Evolutionary conservation across 495 filamentous ascomycete genomes (phyloP).

Genomic region (Lasiosphaeris hirsuta): DNA sequence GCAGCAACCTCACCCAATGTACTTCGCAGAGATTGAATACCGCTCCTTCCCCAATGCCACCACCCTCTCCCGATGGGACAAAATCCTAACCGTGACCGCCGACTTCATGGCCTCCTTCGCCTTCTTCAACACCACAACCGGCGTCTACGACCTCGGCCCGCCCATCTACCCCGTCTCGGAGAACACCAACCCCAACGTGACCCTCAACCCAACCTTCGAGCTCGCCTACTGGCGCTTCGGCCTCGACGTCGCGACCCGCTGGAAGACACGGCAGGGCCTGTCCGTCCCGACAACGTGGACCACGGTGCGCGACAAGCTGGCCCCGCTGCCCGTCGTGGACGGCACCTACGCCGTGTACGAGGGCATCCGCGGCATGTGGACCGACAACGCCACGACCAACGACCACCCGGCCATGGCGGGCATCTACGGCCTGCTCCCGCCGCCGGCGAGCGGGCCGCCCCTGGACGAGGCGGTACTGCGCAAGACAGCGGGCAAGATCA

Average conservation of each 20-base stretch:
- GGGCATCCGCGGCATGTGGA: constrained; percentile 50
- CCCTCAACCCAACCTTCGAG: constrained; percentile 51
- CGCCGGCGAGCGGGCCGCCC: constrained; percentile 33
- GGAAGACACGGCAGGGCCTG: constrained; percentile 38
- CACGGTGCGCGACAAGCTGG: constrained; percentile 41
- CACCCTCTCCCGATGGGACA: constrained; percentile 46
- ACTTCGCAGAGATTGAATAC: constrained; percentile 52
- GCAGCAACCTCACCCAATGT: constrained; percentile 55
- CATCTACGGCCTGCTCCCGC: constrained; percentile 48
- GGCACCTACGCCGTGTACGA: constrained; percentile 49
- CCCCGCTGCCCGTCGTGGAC: constrained; percentile 43
- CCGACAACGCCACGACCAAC: constrained; percentile 36
- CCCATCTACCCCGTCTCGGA: constrained; percentile 53
- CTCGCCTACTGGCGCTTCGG: constrained; percentile 53
- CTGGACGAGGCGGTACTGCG: constrained; percentile 39
- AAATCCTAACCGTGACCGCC: constrained; percentile 39
- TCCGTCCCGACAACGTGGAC: constrained; percentile 37
- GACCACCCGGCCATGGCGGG: constrained; percentile 52
- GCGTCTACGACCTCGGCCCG: constrained; percentile 48
- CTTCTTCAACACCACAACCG: constrained; percentile 43
- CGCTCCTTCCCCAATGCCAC: constrained; percentile 34
- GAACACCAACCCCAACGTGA: constrained; percentile 49
- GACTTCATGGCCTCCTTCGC: constrained; percentile 53
- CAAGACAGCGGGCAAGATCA: constrained; percentile 45
- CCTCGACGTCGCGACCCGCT: constrained; percentile 38